A percentile compares a stretch with the other conserved stretches of the same genome.
Evolutionary conservation across 2,329 filamentous ascomycete genomes (phyloP).

Genomic region (Penicillium sclerotiorum): DNA sequence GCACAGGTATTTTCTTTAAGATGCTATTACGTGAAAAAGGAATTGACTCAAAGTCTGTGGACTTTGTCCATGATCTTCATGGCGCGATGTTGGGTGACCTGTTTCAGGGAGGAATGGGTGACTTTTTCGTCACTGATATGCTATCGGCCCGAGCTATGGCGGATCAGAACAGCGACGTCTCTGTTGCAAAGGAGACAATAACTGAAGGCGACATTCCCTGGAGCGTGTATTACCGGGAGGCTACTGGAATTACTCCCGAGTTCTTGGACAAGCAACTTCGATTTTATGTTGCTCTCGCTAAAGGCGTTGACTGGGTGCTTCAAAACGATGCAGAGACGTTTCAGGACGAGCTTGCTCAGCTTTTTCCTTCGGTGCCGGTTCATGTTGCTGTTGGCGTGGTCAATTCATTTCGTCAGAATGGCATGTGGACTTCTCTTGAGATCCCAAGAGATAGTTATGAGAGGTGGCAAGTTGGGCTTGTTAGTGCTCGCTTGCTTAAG

Average conservation of each 20-base stretch:
- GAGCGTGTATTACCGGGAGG: slow-evolving; percentile 13
- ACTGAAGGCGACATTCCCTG: slow-evolving; percentile 9
- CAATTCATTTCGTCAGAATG: slow-evolving; percentile 7
- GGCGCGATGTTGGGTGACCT: slow-evolving; percentile 8
- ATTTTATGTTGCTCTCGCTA: slow-evolving; percentile 7
- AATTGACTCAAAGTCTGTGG: slow-evolving; percentile 7
- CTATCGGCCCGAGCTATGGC: slow-evolving; percentile 9
- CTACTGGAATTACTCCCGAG: slow-evolving; percentile 6
- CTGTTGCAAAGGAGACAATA: slow-evolving; percentile 7
- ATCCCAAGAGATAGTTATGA: neutral
- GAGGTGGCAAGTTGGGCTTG: slow-evolving; percentile 8
- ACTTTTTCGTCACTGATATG: slow-evolving; percentile 10
- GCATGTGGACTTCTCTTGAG: slow-evolving; percentile 8
- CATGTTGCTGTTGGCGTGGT: slow-evolving; percentile 5
- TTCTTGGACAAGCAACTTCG: slow-evolving; percentile 4
- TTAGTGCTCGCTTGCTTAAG: neutral
- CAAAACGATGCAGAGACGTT: slow-evolving; percentile 6
- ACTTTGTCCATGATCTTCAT: slow-evolving; percentile 10
- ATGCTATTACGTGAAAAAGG: slow-evolving; percentile 8
- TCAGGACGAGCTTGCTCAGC: slow-evolving; percentile 8
- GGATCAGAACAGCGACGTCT: neutral
- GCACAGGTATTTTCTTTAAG: slow-evolving; percentile 11
- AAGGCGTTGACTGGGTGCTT: slow-evolving; percentile 10
- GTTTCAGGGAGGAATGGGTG: slow-evolving; percentile 11
- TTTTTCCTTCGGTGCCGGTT: slow-evolving; percentile 6